Percentiles rank a stretch among this genome's conserved stretches.
Conservation (phyloP, 1,139 yeast species). For the Pneumocystis carinii region DNA sequence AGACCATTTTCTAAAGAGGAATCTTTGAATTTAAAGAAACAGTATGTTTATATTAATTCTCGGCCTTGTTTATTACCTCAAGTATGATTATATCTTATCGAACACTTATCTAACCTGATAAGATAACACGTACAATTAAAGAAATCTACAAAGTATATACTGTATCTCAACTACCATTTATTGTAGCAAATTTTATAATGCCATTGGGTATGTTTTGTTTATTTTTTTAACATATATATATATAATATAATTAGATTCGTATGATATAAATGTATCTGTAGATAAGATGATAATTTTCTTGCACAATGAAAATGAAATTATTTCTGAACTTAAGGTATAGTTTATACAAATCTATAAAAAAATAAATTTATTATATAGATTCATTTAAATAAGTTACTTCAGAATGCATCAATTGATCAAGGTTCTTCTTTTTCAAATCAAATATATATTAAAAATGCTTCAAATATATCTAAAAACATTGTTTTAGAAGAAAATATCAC, state of each 20-base stretch:
- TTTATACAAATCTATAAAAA: not conserved
- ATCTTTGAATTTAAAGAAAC: conserved; percentile 57
- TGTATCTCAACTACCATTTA: conserved; percentile 58
- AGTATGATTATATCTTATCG: conserved; percentile 19
- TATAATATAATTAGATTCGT: conserved; percentile 27
- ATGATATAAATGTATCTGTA: conserved; percentile 83
- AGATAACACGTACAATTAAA: conserved; percentile 38
- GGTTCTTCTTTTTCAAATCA: not conserved
- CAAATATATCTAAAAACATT: not conserved
- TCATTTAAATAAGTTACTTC: not conserved
- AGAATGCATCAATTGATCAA: not conserved
- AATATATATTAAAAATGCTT: not conserved
- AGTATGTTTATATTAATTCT: conserved; percentile 52
- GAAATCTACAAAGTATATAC: conserved; percentile 62
- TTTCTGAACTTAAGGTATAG: not conserved
- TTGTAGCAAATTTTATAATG: conserved; percentile 45
- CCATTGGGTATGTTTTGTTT: conserved; percentile 8
- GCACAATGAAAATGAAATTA: conserved; percentile 39
- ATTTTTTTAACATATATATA: not conserved
- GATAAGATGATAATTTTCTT: conserved; percentile 65
- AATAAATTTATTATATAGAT: not conserved
- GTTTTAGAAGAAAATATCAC: not conserved
- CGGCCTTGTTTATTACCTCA: conserved; percentile 56
- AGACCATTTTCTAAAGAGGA: conserved; percentile 66
- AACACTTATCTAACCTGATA: not conserved